These are phyloP conservation scores for Xylaria intraflava DNA, from an alignment of 495 filamentous ascomycete species.

Conservation along the genomic window DNA sequence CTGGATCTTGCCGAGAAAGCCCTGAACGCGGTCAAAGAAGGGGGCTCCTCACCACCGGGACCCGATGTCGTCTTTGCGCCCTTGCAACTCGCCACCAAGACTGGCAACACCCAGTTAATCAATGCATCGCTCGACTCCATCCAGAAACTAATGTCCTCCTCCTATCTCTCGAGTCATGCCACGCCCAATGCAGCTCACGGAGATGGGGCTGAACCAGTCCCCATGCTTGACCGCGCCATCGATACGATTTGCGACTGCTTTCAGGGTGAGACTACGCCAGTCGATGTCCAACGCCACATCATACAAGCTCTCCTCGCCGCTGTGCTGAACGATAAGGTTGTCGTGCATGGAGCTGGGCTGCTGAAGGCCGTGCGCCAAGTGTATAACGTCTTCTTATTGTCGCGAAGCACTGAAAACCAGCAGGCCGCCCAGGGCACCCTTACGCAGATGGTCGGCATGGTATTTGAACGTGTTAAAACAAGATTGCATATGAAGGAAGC, in stretches of 20 bases:
- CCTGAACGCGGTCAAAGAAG: constrained; percentile 71
- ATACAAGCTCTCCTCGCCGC: constrained; percentile 94
- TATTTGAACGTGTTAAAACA: constrained; percentile 91
- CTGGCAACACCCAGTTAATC: constrained; percentile 71
- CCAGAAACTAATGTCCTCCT: constrained; percentile 96
- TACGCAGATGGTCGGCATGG: constrained; percentile 97
- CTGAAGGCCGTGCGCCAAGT: constrained; percentile 97
- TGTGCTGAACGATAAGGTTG: constrained; percentile 94
- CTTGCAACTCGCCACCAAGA: constrained; percentile 78
- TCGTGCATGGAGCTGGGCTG: constrained; percentile 94
- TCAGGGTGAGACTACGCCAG: constrained; percentile 83
- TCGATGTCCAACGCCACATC: constrained; percentile 93
- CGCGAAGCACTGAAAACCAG: constrained; percentile 84
- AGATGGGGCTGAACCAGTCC: constrained; percentile 45
- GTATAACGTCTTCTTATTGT: constrained; percentile 97
- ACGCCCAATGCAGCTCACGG: constrained; percentile 33
- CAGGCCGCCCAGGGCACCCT: constrained; percentile 93
- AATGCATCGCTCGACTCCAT: constrained; percentile 95
- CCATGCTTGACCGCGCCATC: constrained; percentile 91
- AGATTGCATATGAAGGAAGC: constrained; percentile 82
- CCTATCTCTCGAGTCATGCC: constrained; percentile 82
- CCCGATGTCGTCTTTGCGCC: constrained; percentile 90
- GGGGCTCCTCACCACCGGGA: constrained; percentile 62
- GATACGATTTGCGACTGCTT: constrained; percentile 99
- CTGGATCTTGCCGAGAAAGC: constrained; percentile 74